phyloP scores from a whole-genome alignment of 441 rosid genomes.

The Euphorbia celastroides region DNA sequence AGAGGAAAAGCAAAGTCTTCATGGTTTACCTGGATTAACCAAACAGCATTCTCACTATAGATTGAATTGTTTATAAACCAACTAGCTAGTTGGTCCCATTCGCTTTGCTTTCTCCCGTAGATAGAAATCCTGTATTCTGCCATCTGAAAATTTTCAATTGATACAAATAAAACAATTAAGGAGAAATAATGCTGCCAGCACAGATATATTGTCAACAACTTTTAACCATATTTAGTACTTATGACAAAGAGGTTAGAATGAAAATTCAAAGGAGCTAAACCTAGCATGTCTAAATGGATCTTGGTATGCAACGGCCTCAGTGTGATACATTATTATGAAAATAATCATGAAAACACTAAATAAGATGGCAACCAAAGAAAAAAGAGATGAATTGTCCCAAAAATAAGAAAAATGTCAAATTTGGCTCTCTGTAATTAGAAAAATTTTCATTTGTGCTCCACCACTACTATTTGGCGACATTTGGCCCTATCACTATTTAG shows the following conservation, averaged over 20 bases:
- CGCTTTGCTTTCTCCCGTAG: constrained; percentile 76
- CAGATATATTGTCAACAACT: background rate
- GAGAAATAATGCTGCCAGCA: background rate
- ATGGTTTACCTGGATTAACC: constrained; percentile 62
- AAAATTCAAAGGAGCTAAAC: background rate
- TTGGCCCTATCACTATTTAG: background rate
- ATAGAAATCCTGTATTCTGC: constrained; percentile 71
- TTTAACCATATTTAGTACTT: background rate
- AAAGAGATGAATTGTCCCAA: background rate
- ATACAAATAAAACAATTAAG: background rate
- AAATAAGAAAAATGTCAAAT: background rate
- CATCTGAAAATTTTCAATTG: constrained; percentile 38
- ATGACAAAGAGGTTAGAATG: background rate
- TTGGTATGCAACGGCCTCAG: background rate
- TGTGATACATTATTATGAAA: background rate
- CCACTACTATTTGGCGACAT: background rate
- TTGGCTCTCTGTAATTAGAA: background rate
- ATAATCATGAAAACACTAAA: background rate
- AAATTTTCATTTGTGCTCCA: background rate
- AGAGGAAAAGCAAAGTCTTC: constrained; percentile 7
- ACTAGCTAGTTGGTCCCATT: constrained; percentile 84
- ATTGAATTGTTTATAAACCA: constrained; percentile 70
- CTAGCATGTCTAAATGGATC: background rate
- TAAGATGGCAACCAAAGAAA: background rate
- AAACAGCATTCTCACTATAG: constrained; percentile 66